phyloP scores from a whole-genome alignment of 2,329 filamentous ascomycete genomes.

The Epichloe amarillans region DNA sequence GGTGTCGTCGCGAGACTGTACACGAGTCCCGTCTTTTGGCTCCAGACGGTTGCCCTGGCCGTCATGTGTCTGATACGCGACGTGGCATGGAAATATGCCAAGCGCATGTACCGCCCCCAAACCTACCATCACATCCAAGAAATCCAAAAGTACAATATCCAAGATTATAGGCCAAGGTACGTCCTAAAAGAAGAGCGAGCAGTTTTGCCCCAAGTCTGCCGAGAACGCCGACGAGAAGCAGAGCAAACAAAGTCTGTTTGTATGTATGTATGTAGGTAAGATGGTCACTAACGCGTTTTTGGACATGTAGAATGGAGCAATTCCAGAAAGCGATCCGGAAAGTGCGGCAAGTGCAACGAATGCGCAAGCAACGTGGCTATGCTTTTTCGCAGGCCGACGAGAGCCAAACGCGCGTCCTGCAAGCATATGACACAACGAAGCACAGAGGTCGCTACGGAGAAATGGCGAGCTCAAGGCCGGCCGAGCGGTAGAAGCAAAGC shows the following conservation, averaged over 20 bases:
- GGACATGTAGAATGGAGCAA: conserved; percentile 71
- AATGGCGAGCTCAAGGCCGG: conserved; percentile 51
- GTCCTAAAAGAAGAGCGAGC: conserved; percentile 10
- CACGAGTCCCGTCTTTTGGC: conserved; percentile 74
- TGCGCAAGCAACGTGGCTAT: conserved; percentile 98
- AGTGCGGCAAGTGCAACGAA: conserved; percentile 93
- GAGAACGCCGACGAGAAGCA: no score
- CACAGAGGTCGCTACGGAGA: conserved; percentile 87
- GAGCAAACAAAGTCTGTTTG: no score
- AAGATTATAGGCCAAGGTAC: conserved; percentile 91
- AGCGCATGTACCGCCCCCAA: conserved; percentile 93
- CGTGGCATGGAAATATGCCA: conserved; percentile 92
- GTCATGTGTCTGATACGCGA: conserved; percentile 75
- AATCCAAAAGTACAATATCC: conserved; percentile 99
- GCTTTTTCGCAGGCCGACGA: conserved; percentile 97
- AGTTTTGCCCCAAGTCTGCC: no score
- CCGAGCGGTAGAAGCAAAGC: conserved; percentile 9
- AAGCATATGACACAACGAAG: conserved; percentile 94
- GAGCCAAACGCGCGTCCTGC: conserved; percentile 83
- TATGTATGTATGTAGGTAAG: no score
- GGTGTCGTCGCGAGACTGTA: conserved; percentile 75
- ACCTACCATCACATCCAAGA: conserved; percentile 98
- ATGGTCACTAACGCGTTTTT: no score
- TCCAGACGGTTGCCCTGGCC: conserved; percentile 72
- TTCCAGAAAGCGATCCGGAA: conserved; percentile 99